Evolutionary conservation across 768 basidiomycete species (phyloP), one percentile per base, ranked within the genome.

Genomic region (Mycena indigotica): DNA sequence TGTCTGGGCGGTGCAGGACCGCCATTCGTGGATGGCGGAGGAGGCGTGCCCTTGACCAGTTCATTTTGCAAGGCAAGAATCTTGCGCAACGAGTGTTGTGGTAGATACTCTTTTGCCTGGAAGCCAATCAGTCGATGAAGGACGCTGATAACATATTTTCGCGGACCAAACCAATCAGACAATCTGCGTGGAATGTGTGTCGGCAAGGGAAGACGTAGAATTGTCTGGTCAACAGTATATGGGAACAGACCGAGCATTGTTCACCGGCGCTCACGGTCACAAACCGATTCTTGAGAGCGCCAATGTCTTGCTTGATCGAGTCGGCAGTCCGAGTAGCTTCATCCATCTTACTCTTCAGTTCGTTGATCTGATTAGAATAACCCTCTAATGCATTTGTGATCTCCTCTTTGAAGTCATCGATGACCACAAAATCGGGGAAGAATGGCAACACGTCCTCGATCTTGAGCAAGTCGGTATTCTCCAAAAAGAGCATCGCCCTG

Each of bases 121-220:
- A 50, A 50, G 52, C n/a, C 53, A 62, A 69, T 50, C 32, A 48
- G 35, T 59, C 44, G 53, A n/a, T 26, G 26, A 12, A 50, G 21
- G 25, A n/a, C n/a, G 17, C 21, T 53, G 2, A 38, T 13, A 44
- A 32, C 46, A 46, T 24, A 28, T 49, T 26, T 56, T 28, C 40
- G 76, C 93, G 69, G 67, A 98, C 97, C 82, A 97, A 78, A 25
- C 88, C 86, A 70, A 99, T 95, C 53, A 98, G 78, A 75, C 97
- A 98, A 70, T 99, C 96, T 5, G 94, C 94, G 74, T 98, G 97
- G 84, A 98, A 98, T 16, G 87, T 84, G 71, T 99, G 97, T 66
- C 95, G 93, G 73, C 97, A 98, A 41, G 97, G 97, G 75, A 99
- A 99, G 46, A 96, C 93, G 72, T 99, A 99, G 72, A 98, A 98